Base-by-base conservation (phyloP, 257 asterid genomes). In the Lycium barbarum region DNA sequence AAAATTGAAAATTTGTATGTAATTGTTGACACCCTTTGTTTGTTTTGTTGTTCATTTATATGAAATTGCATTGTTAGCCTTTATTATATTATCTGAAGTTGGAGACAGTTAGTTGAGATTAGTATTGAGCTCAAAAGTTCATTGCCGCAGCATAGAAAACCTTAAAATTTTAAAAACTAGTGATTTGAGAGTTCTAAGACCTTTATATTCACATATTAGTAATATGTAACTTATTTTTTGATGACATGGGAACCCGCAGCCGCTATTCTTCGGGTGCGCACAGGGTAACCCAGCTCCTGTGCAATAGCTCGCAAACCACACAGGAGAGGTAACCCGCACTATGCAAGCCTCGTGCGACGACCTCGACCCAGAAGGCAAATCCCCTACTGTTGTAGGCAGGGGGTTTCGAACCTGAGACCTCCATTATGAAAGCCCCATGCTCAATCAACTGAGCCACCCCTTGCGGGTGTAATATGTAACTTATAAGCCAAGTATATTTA, bases 21-120 rank as follows among this genome's bases (percentile, higher is more conserved):
- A 14, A 76, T 51, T 74, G 47, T 51, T 62, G 14, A 22, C 45
- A 76, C 26, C 20, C 20, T 22, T 49, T 76, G 13, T 74, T 12
- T 76, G 0, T 36, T 76, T 26, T 76, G 4, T 33, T 76, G 63
- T 76, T 49, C 45, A 7, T 76, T 26, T 53, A 51, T 51, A 12
- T 51, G 38, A 51, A 76, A 51, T 51, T 65, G 72, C 40, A 17
- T 0, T 26, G 62, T 4, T 3, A 22, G 26, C 47, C 63, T 51
- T 76, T 51, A 33, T 1, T 49, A 49, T 74, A 74, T 49, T 74
- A 49, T 74, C 59, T 26, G 6, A 74, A 49, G 82, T 0, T 26
- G 65, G 82, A 51, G 82, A 76, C 0, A 26, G 82, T 26, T 47
- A 7, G 20, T 76, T 53, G 82, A 76, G 78, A 70, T 38, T 70